Conservation (phyloP, 306 rosid species). For the Pterocarpus santalinus region DNA sequence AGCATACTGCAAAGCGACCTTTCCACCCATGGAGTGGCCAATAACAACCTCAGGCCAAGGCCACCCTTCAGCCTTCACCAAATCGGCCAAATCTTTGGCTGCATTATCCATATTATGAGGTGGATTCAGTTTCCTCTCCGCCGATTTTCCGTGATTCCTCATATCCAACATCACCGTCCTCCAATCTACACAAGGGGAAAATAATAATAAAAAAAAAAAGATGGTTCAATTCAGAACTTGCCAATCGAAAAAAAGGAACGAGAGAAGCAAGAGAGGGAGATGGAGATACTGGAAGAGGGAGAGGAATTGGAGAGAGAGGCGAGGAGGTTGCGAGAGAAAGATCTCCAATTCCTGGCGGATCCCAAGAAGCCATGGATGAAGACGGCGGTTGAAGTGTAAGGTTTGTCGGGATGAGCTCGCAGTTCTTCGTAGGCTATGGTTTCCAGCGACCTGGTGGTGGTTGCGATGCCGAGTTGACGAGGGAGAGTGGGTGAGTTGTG, state of each 20-base stretch:
- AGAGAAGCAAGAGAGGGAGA: not conserved
- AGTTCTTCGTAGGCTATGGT: slow-evolving; percentile 88
- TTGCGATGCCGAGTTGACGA: slow-evolving; percentile 36
- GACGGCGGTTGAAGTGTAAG: slow-evolving; percentile 76
- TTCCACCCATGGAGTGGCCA: slow-evolving; percentile 96
- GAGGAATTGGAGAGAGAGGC: slow-evolving; percentile 68
- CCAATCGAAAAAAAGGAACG: not conserved
- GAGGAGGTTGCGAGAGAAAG: slow-evolving; percentile 77
- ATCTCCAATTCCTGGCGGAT: slow-evolving; percentile 84
- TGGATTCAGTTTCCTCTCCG: slow-evolving; percentile 65
- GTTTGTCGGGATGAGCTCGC: slow-evolving; percentile 57
- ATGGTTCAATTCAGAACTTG: not conserved
- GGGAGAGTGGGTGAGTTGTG: slow-evolving; percentile 53
- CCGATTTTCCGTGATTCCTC: slow-evolving; percentile 86
- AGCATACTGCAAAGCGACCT: slow-evolving; percentile 77
- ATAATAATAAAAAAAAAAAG: not conserved
- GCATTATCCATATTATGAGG: slow-evolving; percentile 77
- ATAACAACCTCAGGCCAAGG: slow-evolving; percentile 92
- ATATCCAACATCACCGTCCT: slow-evolving; percentile 87
- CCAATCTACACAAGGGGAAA: slow-evolving; percentile 60
- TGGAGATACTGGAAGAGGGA: slow-evolving; percentile 63
- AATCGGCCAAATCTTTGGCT: slow-evolving; percentile 83
- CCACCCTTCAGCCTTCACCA: slow-evolving; percentile 78
- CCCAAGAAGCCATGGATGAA: slow-evolving; percentile 90
- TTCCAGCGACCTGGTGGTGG: slow-evolving; percentile 43